phyloP scores from a whole-genome alignment of 2,329 filamentous ascomycete genomes.

The Aspergillus sp. region DNA sequence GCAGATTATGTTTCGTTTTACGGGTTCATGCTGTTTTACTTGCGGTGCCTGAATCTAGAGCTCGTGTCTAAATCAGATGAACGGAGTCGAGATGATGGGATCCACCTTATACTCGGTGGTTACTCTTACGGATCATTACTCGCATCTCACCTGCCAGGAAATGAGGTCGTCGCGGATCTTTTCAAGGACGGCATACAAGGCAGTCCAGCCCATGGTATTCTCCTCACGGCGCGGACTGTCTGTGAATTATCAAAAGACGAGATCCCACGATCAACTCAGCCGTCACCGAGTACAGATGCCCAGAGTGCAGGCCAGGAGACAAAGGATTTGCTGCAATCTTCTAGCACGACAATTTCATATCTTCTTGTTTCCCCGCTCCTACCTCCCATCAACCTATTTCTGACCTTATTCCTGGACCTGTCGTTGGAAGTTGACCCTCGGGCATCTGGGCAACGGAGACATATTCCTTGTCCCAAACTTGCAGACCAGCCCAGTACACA shows the following conservation, averaged over 20 bases:
- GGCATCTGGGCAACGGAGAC: slow-evolving; percentile 29
- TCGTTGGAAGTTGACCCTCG: slow-evolving; percentile 32
- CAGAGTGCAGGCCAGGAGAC: not conserved
- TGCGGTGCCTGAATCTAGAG: slow-evolving; percentile 55
- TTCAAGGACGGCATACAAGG: slow-evolving; percentile 57
- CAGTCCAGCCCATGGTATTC: slow-evolving; percentile 66
- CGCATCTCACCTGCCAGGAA: slow-evolving; percentile 65
- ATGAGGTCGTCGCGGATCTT: slow-evolving; percentile 58
- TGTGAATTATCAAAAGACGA: slow-evolving; percentile 62
- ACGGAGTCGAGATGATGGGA: not conserved
- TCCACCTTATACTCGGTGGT: slow-evolving; percentile 64
- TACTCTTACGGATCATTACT: slow-evolving; percentile 93
- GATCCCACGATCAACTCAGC: slow-evolving; percentile 21
- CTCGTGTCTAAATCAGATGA: not conserved
- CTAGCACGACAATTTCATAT: slow-evolving; percentile 37
- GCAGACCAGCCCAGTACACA: slow-evolving; percentile 56
- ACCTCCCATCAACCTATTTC: slow-evolving; percentile 56
- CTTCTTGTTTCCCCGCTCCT: slow-evolving; percentile 68
- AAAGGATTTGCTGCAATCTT: slow-evolving; percentile 17
- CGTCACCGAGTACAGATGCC: not conserved
- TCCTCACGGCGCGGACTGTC: slow-evolving; percentile 67
- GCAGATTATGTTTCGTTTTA: slow-evolving; percentile 80
- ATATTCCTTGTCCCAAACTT: slow-evolving; percentile 44
- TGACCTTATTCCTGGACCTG: slow-evolving; percentile 59
- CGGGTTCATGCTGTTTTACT: slow-evolving; percentile 76